A percentile compares a stretch with the other conserved stretches of the same genome.
These are phyloP conservation scores for Venturia nashicola DNA, from an alignment of 2,329 filamentous ascomycete species.

Conservation along the genomic window DNA sequence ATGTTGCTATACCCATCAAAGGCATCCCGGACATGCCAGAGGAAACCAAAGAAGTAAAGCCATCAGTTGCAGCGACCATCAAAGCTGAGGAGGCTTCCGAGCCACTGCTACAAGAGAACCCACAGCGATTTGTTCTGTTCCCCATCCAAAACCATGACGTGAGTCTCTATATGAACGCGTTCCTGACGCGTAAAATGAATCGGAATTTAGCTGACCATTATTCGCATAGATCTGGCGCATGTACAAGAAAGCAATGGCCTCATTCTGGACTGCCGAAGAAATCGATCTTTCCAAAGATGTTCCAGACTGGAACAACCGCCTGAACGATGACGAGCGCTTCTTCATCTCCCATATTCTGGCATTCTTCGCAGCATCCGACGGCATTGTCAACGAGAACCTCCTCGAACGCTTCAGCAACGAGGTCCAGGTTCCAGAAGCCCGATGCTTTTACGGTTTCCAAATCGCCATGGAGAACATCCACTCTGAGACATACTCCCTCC, in stretches of 20 bases:
- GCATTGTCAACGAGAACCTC: constrained; percentile 99
- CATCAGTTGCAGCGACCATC: constrained; percentile 38
- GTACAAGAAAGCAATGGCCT: constrained; percentile 99
- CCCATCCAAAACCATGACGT: constrained; percentile 99
- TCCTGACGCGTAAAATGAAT: constrained; percentile 55
- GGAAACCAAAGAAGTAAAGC: constrained; percentile 34
- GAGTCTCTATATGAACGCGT: constrained; percentile 43
- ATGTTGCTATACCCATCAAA: constrained; percentile 44
- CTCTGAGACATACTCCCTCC: constrained; percentile 96
- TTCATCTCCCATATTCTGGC: constrained; percentile 98
- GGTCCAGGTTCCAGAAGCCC: constrained; percentile 93
- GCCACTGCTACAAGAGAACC: constrained; percentile 90
- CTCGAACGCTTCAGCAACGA: constrained; percentile 95
- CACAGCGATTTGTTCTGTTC: constrained; percentile 92
- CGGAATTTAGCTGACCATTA: constrained; percentile 22
- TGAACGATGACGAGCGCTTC: constrained; percentile 95
- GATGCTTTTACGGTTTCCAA: constrained; percentile 99
- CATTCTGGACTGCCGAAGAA: constrained; percentile 99
- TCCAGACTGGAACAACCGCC: constrained; percentile 96
- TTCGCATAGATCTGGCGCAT: constrained; percentile 86
- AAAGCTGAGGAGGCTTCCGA: constrained; percentile 65
- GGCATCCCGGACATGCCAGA: constrained; percentile 34
- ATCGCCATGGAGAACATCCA: constrained; percentile 99
- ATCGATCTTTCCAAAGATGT: constrained; percentile 98
- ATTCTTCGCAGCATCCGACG: constrained; percentile 97